Conservation (phyloP, 768 basidiomycete species). For the Bullera alba region DNA sequence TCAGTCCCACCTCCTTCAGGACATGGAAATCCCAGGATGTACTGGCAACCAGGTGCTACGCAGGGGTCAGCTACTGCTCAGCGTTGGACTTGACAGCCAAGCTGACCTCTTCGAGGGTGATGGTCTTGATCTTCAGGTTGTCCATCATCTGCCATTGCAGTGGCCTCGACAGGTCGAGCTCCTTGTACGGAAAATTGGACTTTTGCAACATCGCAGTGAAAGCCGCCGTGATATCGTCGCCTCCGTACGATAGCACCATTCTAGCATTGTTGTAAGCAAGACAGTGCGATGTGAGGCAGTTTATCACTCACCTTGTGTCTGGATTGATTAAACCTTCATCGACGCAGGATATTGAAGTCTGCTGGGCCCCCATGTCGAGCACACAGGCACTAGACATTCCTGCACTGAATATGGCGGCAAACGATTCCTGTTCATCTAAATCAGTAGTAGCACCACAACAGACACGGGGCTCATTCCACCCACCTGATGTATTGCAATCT, state of each 20-base stretch:
- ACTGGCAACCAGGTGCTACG: slow-evolving; percentile 76
- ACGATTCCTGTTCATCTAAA: slow-evolving; percentile 60
- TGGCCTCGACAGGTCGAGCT: slow-evolving; percentile 64
- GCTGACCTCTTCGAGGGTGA: slow-evolving; percentile 78
- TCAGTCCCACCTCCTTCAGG: slow-evolving; percentile 63
- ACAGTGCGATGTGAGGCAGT: neutral
- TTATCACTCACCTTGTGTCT: slow-evolving; percentile 65
- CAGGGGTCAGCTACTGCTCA: neutral
- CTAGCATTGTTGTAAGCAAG: slow-evolving; percentile 43
- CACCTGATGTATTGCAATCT: slow-evolving; percentile 86
- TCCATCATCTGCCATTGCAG: slow-evolving; percentile 91
- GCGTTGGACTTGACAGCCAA: neutral
- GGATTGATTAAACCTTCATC: slow-evolving; percentile 84
- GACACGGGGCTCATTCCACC: slow-evolving; percentile 9
- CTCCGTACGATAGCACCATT: slow-evolving; percentile 66
- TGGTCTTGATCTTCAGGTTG: slow-evolving; percentile 75
- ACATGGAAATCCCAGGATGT: slow-evolving; percentile 88
- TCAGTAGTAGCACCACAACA: neutral
- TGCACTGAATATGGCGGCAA: slow-evolving; percentile 89
- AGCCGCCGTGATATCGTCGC: slow-evolving; percentile 91
- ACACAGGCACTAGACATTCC: slow-evolving; percentile 93
- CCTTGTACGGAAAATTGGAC: slow-evolving; percentile 80
- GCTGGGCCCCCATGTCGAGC: slow-evolving; percentile 82
- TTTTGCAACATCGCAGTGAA: slow-evolving; percentile 68
- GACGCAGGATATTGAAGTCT: slow-evolving; percentile 80